Evolutionary conservation across 495 filamentous ascomycete species (phyloP).

Genomic region (Penicillium atrosanguineum): DNA sequence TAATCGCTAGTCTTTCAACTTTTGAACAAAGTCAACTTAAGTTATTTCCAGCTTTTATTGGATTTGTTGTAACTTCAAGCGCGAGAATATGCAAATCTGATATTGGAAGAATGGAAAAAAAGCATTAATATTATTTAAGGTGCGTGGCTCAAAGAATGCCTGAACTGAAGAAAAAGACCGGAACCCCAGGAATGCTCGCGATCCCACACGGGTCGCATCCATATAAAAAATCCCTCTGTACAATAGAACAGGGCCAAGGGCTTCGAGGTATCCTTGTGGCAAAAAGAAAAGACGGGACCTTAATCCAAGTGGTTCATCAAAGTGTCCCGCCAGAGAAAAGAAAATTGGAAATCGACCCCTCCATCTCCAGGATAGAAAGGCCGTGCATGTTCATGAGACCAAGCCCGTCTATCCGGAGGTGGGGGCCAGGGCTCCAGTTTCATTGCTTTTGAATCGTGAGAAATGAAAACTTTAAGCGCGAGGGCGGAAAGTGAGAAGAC

Average conservation of each 20-base stretch:
- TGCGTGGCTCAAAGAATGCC: conserved; percentile 16
- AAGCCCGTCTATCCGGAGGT: conserved; percentile 23
- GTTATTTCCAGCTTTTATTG: too few species aligned
- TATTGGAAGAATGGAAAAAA: not conserved
- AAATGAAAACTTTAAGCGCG: conserved; percentile 29
- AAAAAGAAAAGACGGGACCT: not conserved
- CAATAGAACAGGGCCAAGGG: conserved; percentile 9
- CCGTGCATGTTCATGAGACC: conserved; percentile 14
- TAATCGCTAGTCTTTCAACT: too few species aligned
- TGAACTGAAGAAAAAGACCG: conserved; percentile 5
- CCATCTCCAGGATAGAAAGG: conserved; percentile 45
- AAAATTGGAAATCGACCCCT: conserved; percentile 20
- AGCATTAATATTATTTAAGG: conserved; percentile 33
- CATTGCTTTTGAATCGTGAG: conserved; percentile 18
- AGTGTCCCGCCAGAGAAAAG: conserved; percentile 9
- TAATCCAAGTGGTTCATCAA: conserved; percentile 3
- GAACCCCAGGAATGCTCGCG: conserved; percentile 12
- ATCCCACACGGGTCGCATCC: conserved; percentile 8
- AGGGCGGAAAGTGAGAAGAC: conserved; percentile 43
- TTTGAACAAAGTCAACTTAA: too few species aligned
- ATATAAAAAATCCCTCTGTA: conserved; percentile 6
- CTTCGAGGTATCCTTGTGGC: not conserved
- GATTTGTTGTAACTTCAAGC: not conserved
- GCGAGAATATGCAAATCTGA: not conserved
- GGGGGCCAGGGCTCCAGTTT: conserved; percentile 21